Evolutionary conservation across 2,329 filamentous ascomycete species (phyloP).

Genomic region (Colletotrichum siamense): DNA sequence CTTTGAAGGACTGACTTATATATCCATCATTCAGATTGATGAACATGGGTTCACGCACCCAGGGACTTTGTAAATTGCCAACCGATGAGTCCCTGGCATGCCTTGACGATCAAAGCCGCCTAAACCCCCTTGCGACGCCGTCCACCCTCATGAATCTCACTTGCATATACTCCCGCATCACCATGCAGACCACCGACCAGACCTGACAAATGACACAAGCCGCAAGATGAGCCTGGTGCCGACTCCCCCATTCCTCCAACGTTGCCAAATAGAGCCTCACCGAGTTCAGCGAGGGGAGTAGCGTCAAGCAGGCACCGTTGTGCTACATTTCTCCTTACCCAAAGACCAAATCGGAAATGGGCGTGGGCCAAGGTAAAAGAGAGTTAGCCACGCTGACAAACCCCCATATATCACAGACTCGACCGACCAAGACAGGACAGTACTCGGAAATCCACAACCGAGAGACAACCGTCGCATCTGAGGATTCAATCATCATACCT

Average conservation of each 20-base stretch:
- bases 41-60: not conserved
- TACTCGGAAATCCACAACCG: not conserved
- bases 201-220: not conserved
- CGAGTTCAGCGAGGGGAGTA: not conserved
- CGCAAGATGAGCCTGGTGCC: not conserved
- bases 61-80: not conserved
- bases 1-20: not conserved
- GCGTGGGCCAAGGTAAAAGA: too few relatives aligned
- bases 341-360: not conserved
- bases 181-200: not conserved
- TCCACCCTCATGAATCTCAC: not conserved
- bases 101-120: not conserved
- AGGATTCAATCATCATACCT: not conserved
- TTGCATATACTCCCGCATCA: not conserved
- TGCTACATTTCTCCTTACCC: not conserved
- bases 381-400: not conserved
- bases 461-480: not conserved
- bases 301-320: not conserved
- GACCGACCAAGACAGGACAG: not conserved
- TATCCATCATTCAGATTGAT: not conserved
- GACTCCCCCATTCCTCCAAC: not conserved
- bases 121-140: not conserved
- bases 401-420: not conserved
- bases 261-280: not conserved
- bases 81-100: not conserved